Evolutionary conservation across 2,329 filamentous ascomycete genomes (phyloP).

Genomic region (Arthrinium phaeospermum): DNA sequence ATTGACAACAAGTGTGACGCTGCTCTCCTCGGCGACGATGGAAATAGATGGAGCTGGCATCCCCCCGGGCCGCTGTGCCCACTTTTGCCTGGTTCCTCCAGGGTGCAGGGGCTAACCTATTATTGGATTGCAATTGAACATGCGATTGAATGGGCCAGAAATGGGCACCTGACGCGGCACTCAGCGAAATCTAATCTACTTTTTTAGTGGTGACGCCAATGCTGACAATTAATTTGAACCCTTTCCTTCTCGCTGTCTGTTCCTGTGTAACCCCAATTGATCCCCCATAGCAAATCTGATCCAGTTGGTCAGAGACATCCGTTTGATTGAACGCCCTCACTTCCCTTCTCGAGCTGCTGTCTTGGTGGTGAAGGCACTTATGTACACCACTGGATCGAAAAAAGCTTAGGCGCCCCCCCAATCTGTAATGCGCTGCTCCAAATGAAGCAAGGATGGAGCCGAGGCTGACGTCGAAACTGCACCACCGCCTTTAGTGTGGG

Average conservation of each 20-base stretch:
- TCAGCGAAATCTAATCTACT: neutral
- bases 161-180: neutral
- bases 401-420: neutral
- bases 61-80: neutral
- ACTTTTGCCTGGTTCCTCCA: neutral
- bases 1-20: conserved; percentile 8
- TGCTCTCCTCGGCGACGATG: conserved; percentile 11
- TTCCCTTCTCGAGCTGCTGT: neutral
- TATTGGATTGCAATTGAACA: conserved; percentile 7
- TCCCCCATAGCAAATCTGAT: neutral
- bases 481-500: neutral
- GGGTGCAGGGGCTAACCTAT: conserved; percentile 1
- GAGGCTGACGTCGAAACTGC: conserved; percentile 12
- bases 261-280: neutral
- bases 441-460: conserved; percentile 9
- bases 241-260: neutral
- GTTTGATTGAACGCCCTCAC: neutral
- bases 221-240: neutral
- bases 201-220: conserved; percentile 2
- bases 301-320: neutral
- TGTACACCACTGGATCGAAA: neutral
- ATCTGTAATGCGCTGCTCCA: neutral
- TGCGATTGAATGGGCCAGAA: neutral
- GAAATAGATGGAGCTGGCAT: conserved; percentile 13
- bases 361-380: neutral